Percentiles rank a stretch among this genome's conserved stretches.
Conservation (phyloP, 208 protist species). For the Trypanosomatidae sp. region DNA sequence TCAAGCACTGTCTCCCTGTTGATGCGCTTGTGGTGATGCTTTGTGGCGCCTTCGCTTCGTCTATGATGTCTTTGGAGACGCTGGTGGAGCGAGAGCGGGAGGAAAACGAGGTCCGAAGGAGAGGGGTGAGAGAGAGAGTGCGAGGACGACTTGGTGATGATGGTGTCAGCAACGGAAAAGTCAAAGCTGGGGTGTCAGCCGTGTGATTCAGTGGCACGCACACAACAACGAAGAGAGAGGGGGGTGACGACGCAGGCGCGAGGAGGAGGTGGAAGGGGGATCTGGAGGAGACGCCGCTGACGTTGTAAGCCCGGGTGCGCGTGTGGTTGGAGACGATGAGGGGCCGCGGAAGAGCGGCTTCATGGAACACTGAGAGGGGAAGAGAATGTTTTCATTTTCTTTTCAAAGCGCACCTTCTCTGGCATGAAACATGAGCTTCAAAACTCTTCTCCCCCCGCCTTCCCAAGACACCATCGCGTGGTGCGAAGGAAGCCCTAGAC, state of each 20-base stretch:
- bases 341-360: neutral
- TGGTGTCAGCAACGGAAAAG: neutral
- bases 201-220: no score
- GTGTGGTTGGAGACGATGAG: neutral
- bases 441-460: neutral
- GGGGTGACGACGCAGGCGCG: no score
- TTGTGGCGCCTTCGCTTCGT: no score
- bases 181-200: no score
- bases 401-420: neutral
- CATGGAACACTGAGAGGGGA: neutral
- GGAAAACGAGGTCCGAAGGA: neutral
- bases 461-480: neutral
- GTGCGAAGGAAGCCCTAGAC: neutral
- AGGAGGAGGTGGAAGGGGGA: no score
- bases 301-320: no score
- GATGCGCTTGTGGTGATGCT: no score
- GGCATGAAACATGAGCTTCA: neutral
- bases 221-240: no score
- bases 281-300: no score
- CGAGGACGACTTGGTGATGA: neutral
- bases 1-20: neutral
- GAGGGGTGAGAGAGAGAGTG: neutral
- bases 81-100: conserved; percentile 6
- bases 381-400: no score
- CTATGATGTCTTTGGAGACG: no score